These are phyloP conservation scores for Wickerhamomyces rabaulensis DNA, from an alignment of 805 yeast species.

Conservation along the genomic window DNA sequence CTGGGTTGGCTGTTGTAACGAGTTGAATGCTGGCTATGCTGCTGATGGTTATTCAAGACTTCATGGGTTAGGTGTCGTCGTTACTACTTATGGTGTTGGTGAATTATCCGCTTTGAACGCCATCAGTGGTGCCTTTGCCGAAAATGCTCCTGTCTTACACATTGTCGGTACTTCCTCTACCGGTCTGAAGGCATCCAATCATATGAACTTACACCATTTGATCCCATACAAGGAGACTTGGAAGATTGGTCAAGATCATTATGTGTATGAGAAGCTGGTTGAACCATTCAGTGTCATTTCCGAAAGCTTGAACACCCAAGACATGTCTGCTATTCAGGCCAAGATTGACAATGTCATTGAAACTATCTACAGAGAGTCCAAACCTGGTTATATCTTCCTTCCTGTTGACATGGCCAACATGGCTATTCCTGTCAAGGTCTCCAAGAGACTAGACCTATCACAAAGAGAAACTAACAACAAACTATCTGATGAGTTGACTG, in stretches of 20 bases:
- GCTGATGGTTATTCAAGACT: slow-evolving; percentile 82
- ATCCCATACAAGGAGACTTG: slow-evolving; percentile 42
- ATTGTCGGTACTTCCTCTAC: slow-evolving; percentile 76
- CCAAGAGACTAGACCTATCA: slow-evolving; percentile 21
- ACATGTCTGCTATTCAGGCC: slow-evolving; percentile 45
- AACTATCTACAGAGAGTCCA: slow-evolving; percentile 41
- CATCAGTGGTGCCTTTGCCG: slow-evolving; percentile 77
- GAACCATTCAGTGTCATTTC: slow-evolving; percentile 49
- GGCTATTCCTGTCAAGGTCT: slow-evolving; percentile 26
- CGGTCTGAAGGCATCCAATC: slow-evolving; percentile 24
- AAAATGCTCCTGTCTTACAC: slow-evolving; percentile 75
- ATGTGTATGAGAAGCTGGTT: slow-evolving; percentile 50
- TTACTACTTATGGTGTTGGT: slow-evolving; percentile 81
- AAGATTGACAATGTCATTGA: slow-evolving; percentile 56
- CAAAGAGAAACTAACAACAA: slow-evolving; percentile 16
- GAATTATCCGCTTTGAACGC: slow-evolving; percentile 85
- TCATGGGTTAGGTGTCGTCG: slow-evolving; percentile 30
- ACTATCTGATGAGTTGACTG: slow-evolving; percentile 32
- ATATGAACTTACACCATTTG: slow-evolving; percentile 43
- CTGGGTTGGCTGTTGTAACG: slow-evolving; percentile 86
- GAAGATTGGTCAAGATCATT: slow-evolving; percentile 47
- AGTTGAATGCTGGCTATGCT: slow-evolving; percentile 84
- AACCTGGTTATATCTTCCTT: slow-evolving; percentile 68
- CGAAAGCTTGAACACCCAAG: slow-evolving; percentile 40
- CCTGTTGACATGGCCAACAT: slow-evolving; percentile 56